phyloP scores from a whole-genome alignment of 495 filamentous ascomycete species.

The Penicillium macrosclerotiorum region DNA sequence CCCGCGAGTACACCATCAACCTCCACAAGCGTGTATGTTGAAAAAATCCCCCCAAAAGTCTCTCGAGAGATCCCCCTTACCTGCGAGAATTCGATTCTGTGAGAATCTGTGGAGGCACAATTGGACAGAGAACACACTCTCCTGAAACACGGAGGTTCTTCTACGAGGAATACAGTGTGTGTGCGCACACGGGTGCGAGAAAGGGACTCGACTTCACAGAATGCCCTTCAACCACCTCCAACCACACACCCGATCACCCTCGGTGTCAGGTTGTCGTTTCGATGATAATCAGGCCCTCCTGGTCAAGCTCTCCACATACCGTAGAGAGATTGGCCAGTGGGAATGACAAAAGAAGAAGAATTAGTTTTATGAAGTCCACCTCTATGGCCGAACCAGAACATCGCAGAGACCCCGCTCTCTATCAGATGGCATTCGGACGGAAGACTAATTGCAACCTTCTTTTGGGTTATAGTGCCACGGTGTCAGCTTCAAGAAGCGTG shows the following conservation, averaged over 20 bases:
- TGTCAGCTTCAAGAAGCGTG: slow-evolving; percentile 99
- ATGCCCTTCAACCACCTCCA: slow-evolving; percentile 1
- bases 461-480: slow-evolving; percentile 74
- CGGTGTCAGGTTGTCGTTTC: no score
- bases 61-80: slow-evolving; percentile 9
- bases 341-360: slow-evolving; percentile 42
- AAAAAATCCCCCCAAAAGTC: slow-evolving; percentile 18
- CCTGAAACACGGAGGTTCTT: slow-evolving; percentile 23
- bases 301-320: no score
- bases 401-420: slow-evolving; percentile 32
- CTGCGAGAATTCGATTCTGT: slow-evolving; percentile 23
- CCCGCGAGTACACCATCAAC: slow-evolving; percentile 99
- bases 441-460: slow-evolving; percentile 54
- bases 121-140: slow-evolving; percentile 33
- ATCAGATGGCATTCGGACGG: slow-evolving; percentile 58
- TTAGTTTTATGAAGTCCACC: slow-evolving; percentile 74
- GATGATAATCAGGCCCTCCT: no score
- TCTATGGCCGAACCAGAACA: slow-evolving; percentile 44
- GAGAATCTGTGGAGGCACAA: slow-evolving; percentile 25
- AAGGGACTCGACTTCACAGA: background rate
- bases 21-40: slow-evolving; percentile 97
- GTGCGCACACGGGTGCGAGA: slow-evolving; percentile 14
- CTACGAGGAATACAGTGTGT: slow-evolving; percentile 19
- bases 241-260: slow-evolving; percentile 7
- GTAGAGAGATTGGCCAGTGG: slow-evolving; percentile 9